These are phyloP conservation scores for Metschnikowia noctiluminum DNA, from an alignment of 805 yeast species.

Conservation along the genomic window DNA sequence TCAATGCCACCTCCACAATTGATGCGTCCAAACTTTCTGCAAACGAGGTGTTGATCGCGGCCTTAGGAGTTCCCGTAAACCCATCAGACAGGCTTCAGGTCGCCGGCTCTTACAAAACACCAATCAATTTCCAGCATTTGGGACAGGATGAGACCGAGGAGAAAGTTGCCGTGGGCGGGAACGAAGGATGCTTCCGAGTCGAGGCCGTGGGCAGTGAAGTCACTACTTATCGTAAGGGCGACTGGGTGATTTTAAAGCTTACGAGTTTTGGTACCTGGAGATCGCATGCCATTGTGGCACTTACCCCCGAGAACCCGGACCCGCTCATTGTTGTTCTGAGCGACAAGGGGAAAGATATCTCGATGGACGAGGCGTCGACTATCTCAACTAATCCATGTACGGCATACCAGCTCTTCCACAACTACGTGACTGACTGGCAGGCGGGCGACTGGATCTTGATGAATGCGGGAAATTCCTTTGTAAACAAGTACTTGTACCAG, in stretches of 20 bases:
- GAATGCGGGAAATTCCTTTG: conserved; percentile 36
- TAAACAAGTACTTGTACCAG: conserved; percentile 29
- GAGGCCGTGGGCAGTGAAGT: conserved; percentile 63
- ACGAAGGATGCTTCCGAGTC: conserved; percentile 90
- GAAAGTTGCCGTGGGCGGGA: conserved; percentile 70
- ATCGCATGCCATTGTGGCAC: conserved; percentile 18
- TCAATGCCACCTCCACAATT: conserved; percentile 21
- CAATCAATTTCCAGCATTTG: conserved; percentile 44
- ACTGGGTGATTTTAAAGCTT: conserved; percentile 19
- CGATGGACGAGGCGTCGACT: conserved; percentile 22
- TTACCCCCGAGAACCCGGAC: conserved; percentile 10
- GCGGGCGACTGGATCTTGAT: conserved; percentile 32
- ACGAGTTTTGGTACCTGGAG: conserved; percentile 26
- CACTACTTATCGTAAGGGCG: conserved; percentile 43
- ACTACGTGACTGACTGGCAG: conserved; percentile 20
- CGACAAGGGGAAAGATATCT: conserved; percentile 1
- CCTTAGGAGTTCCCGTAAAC: conserved; percentile 81
- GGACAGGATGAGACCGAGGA: conserved; percentile 39
- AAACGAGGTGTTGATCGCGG: conserved; percentile 55
- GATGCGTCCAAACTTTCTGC: conserved; percentile 20
- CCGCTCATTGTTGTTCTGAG: conserved; percentile 14
- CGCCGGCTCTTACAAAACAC: conserved; percentile 82
- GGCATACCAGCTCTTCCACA: conserved; percentile 21
- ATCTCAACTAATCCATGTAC: conserved; percentile 22
- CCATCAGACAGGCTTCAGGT: conserved; percentile 88